Conservation (phyloP, 2,329 filamentous ascomycete species). For the Pestalotiopsis fici region DNA sequence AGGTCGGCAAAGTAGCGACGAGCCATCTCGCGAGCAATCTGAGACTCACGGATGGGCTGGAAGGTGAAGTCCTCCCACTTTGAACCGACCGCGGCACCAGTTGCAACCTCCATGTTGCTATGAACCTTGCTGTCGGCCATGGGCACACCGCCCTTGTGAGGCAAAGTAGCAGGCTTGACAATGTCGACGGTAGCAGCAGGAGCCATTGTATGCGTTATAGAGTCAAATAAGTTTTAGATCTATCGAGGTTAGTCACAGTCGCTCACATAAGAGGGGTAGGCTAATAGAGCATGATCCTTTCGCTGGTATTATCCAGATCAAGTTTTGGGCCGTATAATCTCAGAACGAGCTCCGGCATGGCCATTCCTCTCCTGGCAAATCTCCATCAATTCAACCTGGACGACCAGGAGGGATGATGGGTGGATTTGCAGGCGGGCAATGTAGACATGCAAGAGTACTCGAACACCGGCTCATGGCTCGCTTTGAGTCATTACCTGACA, state of each 20-base stretch:
- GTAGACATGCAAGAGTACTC: conserved; percentile 22
- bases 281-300: conserved; percentile 89
- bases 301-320: conserved; percentile 99
- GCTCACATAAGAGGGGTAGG: conserved; percentile 31
- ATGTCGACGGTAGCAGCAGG: conserved; percentile 71
- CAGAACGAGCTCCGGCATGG: conserved; percentile 46
- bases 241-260: conserved; percentile 35
- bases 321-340: conserved; percentile 92
- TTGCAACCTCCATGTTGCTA: conserved; percentile 38
- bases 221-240: conserved; percentile 24
- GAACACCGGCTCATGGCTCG: conserved; percentile 38
- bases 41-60: conserved; percentile 84
- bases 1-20: conserved; percentile 90
- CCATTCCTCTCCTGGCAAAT: neutral
- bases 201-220: conserved; percentile 53
- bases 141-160: conserved; percentile 46
- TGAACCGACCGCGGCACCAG: conserved; percentile 64
- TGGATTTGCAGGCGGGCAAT: conserved; percentile 16
- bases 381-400: neutral
- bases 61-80: conserved; percentile 85
- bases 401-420: conserved; percentile 11
- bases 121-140: conserved; percentile 33
- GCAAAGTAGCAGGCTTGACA: conserved; percentile 51
- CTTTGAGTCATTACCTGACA: conserved; percentile 33
- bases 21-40: conserved; percentile 92